Base-by-base conservation (phyloP, 2,329 filamentous ascomycete genomes). In the Xylaria sp. region DNA sequence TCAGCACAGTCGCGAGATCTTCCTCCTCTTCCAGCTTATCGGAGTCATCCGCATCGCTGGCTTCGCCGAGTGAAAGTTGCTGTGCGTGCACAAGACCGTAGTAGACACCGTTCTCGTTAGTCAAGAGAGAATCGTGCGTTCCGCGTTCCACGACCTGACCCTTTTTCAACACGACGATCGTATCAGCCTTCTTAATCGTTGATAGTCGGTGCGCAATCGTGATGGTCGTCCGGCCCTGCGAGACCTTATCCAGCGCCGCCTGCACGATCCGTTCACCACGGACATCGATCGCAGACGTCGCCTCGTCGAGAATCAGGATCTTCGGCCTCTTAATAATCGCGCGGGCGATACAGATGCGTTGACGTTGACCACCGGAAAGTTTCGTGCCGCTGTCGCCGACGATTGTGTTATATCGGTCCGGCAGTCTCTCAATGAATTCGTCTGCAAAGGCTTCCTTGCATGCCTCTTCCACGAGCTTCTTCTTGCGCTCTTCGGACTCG, bases 321-420 rank as follows among this genome's bases (percentile, higher is more conserved):
- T 80, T 80, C 0, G 90, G 89, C 61, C 87, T 79, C 59, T 87
- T 84, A 52, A 92, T 80, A 61, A 93, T 90, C 46, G 85, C 87
- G 35, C 90, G 80, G 1, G 89, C 89, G 62, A 92, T 92, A 1
- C 89, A 88, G 23, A 95, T 81, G 4, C 91, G 83, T 71, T 95
- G 91, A n/a, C 90, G 83, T 71, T 96, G 91, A 0, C 91, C 91
- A n/a, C 90, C 89, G 9, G 88, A 91, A 1, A 95, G 76, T 70
- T 90, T 91, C 52, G 88, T 87, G 3, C 91, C 91, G 34, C 83
- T 83, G 69, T 93, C 90, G 1, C 91, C 91, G 1, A 94, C 90
- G 7, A 82, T 74, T 0, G 90, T 91, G 3, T 88, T 80, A 68
- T 92, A 92, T 1, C 85, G 83, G 50, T 80, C 73, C 1, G 87